Evolutionary conservation across 768 basidiomycete species (phyloP), one percentile per base, ranked within the genome.

Genomic region (Tylopilus vinaceipallidus): DNA sequence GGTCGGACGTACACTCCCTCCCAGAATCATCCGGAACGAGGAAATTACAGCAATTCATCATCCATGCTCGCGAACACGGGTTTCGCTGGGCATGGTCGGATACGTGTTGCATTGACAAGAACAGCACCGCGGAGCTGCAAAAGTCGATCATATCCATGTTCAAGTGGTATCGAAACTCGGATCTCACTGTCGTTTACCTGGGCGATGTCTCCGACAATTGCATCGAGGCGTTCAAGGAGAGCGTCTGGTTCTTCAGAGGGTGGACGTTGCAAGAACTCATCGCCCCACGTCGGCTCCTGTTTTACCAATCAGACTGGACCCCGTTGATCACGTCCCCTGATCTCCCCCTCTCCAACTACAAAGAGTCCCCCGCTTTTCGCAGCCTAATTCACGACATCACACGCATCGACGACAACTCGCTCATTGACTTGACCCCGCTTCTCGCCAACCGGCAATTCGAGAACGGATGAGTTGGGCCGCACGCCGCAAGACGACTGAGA

Each of bases 101-200:
- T 14, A 66, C 66, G 0, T 63, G 56, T 7, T 66, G 65, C 35
- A 63, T 68, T 39, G 61, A 66, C 40, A 65, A 63, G 33, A 40
- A 34, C 42, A 67, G 64, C 17, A 65, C 62, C 33, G 45, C 59
- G 3, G 66, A 67, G 14, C 57, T 67, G 39, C 49, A 59, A 49
- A 59, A 65, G 39, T 63, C 66, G 20, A 61, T 67, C 45, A 50
- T 55, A 19, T 64, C 65, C 42, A 67, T 67, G 65, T 67, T 68
- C 51, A 49, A 24, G 20, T 67, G 65, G 65, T 67, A 67, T 29
- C 45, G 58, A 3, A 48, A 59, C 4, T 61, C 65, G 24, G 52
- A 53, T 20, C 41, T 66, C 20, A 66, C 64, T 12, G 44, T 66
- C 45, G 42, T 66, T 20, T 57, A 67, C 23, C 46, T 67, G 27